Conservation (phyloP, 352 stramenopile genomes). For the Pythium periplocum region DNA sequence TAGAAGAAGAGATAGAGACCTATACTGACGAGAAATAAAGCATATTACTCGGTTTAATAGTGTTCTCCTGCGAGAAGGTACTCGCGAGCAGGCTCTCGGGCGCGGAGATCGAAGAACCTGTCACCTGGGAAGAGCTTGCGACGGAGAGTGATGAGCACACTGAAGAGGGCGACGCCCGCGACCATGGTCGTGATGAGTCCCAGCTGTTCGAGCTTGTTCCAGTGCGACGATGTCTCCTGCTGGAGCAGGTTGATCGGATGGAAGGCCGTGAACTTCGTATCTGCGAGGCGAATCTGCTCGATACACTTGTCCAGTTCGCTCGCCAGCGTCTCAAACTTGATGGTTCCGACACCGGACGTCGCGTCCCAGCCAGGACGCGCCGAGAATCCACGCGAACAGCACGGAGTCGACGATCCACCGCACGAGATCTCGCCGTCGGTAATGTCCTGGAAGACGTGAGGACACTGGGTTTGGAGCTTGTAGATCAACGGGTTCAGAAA, state of each 20-base stretch:
- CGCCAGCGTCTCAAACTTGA: slow-evolving; percentile 38
- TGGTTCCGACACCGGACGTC: slow-evolving; percentile 52
- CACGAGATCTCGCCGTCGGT: slow-evolving; percentile 57
- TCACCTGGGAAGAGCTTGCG: slow-evolving; percentile 26
- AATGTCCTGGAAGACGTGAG: slow-evolving; percentile 69
- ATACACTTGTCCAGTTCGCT: slow-evolving; percentile 40
- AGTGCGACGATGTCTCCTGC: not conserved
- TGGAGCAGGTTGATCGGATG: slow-evolving; percentile 12
- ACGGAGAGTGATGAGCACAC: slow-evolving; percentile 21
- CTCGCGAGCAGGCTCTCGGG: slow-evolving; percentile 46
- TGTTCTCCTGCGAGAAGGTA: slow-evolving; percentile 34
- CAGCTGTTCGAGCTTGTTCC: slow-evolving; percentile 1
- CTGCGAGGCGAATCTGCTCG: slow-evolving; percentile 11
- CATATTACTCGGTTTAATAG: not conserved
- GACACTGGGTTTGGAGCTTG: slow-evolving; percentile 44
- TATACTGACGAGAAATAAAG: slow-evolving; percentile 4
- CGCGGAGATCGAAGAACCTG: slow-evolving; percentile 26
- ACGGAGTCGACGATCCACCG: slow-evolving; percentile 34
- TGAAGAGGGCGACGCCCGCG: slow-evolving; percentile 3
- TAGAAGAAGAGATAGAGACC: slow-evolving; percentile 38
- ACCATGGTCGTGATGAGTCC: slow-evolving; percentile 7
- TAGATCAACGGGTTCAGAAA: slow-evolving; percentile 77
- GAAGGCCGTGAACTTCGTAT: not conserved
- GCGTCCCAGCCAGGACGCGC: slow-evolving; percentile 65
- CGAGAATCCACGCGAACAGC: slow-evolving; percentile 39